A percentile compares a stretch with the other conserved stretches of the same genome.
Conservation (phyloP, 2,329 filamentous ascomycete genomes). For the Lomentospora prolificans region DNA sequence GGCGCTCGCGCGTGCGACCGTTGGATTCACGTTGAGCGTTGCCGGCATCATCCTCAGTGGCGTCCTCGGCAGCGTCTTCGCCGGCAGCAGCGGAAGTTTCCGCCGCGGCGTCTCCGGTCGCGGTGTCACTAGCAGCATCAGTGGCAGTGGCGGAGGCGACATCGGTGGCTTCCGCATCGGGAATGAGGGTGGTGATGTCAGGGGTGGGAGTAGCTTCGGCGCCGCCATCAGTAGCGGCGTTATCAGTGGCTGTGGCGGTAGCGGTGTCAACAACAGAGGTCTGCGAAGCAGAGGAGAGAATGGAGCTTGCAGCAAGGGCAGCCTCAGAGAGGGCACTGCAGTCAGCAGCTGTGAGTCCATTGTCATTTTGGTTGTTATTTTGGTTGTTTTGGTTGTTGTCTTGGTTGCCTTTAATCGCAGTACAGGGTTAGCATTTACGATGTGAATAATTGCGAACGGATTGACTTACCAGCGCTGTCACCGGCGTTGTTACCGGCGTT, state of each 20-base stretch:
- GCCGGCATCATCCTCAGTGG: background rate
- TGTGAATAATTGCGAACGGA: no score
- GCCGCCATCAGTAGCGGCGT: background rate
- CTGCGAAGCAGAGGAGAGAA: conserved; percentile 1
- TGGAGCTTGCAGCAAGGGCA: background rate
- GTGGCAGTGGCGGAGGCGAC: background rate
- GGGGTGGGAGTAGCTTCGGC: background rate
- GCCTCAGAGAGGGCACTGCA: conserved; percentile 3
- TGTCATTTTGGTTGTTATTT: background rate
- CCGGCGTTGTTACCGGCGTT: background rate
- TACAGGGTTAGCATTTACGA: background rate
- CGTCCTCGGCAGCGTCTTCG: background rate
- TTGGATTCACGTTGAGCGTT: no score
- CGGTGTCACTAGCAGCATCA: background rate
- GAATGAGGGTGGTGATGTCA: background rate
- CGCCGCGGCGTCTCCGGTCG: background rate
- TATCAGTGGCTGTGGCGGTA: background rate
- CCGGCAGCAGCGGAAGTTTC: background rate
- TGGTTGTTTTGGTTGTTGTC: background rate
- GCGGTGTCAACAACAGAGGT: background rate
- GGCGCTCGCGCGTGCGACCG: background rate
- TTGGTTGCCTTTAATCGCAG: background rate
- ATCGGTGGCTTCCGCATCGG: background rate
- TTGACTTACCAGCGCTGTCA: background rate
- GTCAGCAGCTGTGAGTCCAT: background rate